phyloP scores from a whole-genome alignment of 305 asterid species.

The Euphrasia arctica region DNA sequence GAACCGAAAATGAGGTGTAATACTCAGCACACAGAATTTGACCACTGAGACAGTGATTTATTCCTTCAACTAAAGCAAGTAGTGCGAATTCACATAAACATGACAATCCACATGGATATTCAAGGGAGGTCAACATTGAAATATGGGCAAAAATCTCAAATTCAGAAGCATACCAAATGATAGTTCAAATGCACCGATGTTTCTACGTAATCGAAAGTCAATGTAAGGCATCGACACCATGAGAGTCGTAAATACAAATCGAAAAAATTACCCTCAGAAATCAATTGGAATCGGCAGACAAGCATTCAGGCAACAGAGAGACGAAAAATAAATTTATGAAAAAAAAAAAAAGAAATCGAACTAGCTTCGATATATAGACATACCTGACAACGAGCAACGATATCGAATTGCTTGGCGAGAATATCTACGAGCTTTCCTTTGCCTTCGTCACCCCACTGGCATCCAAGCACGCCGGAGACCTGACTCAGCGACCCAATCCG shows the following conservation, averaged over 20 bases:
- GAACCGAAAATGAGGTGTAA: background rate
- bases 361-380: background rate
- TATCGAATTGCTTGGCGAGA: constrained; percentile 80
- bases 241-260: background rate
- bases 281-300: constrained; percentile 1
- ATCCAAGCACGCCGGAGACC: constrained; percentile 92
- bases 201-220: background rate
- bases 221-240: background rate
- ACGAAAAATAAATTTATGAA: constrained; percentile 1
- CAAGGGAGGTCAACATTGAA: background rate
- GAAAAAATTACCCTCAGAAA: background rate
- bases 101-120: background rate
- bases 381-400: constrained; percentile 99
- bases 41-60: background rate
- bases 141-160: background rate
- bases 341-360: background rate
- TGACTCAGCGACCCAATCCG: constrained; percentile 83
- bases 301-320: background rate
- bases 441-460: constrained; percentile 99
- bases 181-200: background rate
- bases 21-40: constrained; percentile 2
- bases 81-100: background rate
- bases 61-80: constrained; percentile 13
- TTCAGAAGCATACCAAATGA: background rate
- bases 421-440: constrained; percentile 95